Conservation (phyloP, 1,139 yeast species). For the Suhomyces panamericanus region DNA sequence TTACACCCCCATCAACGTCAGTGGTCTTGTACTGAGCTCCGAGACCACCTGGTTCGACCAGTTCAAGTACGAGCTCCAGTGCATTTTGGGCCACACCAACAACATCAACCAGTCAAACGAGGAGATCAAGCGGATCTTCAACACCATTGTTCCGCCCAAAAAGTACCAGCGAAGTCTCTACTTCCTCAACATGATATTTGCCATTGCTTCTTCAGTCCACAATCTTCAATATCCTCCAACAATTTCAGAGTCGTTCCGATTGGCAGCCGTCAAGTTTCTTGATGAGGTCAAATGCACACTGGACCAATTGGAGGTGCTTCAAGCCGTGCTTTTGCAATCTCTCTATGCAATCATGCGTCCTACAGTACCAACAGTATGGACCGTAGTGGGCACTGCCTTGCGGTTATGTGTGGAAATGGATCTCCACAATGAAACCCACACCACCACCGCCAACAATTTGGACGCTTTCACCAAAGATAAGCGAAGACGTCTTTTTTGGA, state of each 20-base stretch:
- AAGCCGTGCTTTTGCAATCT: conserved; percentile 68
- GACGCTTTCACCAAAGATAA: conserved; percentile 65
- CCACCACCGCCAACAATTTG: conserved; percentile 23
- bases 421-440: conserved; percentile 49
- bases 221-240: conserved; percentile 68
- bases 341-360: conserved; percentile 75
- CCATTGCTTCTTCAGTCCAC: conserved; percentile 75
- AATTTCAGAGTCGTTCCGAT: conserved; percentile 69
- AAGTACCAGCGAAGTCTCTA: conserved; percentile 48
- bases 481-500: conserved; percentile 84
- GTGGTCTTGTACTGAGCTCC: conserved; percentile 19
- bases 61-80: conserved; percentile 33
- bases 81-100: conserved; percentile 9
- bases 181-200: conserved; percentile 73
- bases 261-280: conserved; percentile 60
- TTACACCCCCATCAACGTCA: conserved; percentile 51
- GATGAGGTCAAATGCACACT: conserved; percentile 58
- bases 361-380: conserved; percentile 90
- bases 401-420: conserved; percentile 83
- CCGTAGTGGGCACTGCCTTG: conserved; percentile 76
- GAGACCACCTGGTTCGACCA: conserved; percentile 50
- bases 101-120: conserved; percentile 8
- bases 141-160: conserved; percentile 46
- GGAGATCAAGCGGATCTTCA: conserved; percentile 29
- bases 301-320: conserved; percentile 69